phyloP scores from a whole-genome alignment of 2,329 filamentous ascomycete genomes.

The Phialocephala subalpina region DNA sequence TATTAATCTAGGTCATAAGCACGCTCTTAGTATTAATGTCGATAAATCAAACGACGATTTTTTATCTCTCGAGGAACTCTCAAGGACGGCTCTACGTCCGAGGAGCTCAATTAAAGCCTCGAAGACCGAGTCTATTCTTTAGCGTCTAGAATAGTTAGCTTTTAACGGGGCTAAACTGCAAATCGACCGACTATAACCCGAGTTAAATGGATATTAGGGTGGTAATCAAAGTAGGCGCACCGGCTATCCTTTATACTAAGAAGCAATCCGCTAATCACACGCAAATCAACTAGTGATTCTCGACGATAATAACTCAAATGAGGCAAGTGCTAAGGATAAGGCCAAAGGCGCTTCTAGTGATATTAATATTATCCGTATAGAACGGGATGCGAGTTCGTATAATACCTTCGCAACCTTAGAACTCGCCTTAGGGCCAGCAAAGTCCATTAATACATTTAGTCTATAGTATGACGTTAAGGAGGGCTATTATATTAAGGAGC shows the following conservation, averaged over 20 bases:
- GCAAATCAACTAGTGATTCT: background rate
- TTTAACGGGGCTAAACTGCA: conserved; percentile 25
- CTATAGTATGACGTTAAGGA: too few species aligned
- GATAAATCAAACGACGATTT: conserved; percentile 12
- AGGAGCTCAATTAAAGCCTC: background rate
- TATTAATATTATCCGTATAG: too few species aligned
- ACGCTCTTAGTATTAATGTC: conserved; percentile 21
- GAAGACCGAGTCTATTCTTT: conserved; percentile 15
- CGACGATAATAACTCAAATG: background rate
- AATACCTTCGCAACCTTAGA: too few species aligned
- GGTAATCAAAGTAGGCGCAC: conserved; percentile 4
- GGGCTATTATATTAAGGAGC: too few species aligned
- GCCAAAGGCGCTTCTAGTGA: too few species aligned
- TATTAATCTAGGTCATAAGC: conserved; percentile 5
- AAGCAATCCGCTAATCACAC: background rate
- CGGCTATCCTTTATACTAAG: background rate
- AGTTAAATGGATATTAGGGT: conserved; percentile 10
- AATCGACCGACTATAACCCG: conserved; percentile 19
- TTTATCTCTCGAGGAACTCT: conserved; percentile 20
- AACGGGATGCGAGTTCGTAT: too few species aligned
- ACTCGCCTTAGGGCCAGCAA: too few species aligned
- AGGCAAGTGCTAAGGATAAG: background rate
- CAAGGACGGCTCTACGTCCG: conserved; percentile 9
- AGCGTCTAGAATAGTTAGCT: conserved; percentile 26
- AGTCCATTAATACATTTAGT: too few species aligned